Evolutionary conservation across 2,329 filamentous ascomycete genomes (phyloP).

Genomic region (Paraphaeosphaeria minitans): DNA sequence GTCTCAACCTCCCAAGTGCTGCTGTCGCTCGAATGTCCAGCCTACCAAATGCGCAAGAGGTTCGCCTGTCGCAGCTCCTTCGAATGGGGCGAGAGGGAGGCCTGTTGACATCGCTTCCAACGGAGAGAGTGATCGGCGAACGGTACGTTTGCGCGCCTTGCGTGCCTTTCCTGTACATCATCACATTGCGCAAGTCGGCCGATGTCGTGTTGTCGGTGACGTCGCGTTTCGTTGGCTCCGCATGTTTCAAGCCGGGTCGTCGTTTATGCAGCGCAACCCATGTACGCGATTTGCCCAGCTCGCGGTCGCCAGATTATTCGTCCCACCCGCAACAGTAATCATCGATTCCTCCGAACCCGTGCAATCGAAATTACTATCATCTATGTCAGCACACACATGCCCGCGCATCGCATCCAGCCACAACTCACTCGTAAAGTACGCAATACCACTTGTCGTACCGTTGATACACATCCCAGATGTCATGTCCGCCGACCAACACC

Average conservation of each 20-base stretch:
- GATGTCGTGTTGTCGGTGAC: background rate
- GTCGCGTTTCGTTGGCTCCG: background rate
- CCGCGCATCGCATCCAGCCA: background rate
- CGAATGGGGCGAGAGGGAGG: no score
- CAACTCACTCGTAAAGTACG: slow-evolving; percentile 41
- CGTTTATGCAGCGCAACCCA: slow-evolving; percentile 34
- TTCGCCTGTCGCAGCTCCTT: no score
- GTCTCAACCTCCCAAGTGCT: no score
- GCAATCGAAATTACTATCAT: slow-evolving; percentile 40
- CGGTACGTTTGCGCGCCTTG: background rate
- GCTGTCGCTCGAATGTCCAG: no score
- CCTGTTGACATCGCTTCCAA: background rate
- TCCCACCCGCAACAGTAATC: slow-evolving; percentile 34
- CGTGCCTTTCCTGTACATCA: background rate
- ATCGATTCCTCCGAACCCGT: slow-evolving; percentile 22
- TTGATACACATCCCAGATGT: slow-evolving; percentile 29
- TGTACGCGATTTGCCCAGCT: slow-evolving; percentile 38
- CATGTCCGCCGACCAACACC: slow-evolving; percentile 38
- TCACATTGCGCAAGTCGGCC: background rate
- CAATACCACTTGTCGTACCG: slow-evolving; percentile 42
- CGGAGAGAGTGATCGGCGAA: background rate
- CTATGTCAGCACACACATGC: slow-evolving; percentile 6
- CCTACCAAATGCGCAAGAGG: no score
- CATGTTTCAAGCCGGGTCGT: slow-evolving; percentile 3
- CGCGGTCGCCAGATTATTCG: slow-evolving; percentile 39